A percentile compares a stretch with the other conserved stretches of the same genome.
phyloP scores from a whole-genome alignment of 441 rosid species.

The Breynia disticha region DNA sequence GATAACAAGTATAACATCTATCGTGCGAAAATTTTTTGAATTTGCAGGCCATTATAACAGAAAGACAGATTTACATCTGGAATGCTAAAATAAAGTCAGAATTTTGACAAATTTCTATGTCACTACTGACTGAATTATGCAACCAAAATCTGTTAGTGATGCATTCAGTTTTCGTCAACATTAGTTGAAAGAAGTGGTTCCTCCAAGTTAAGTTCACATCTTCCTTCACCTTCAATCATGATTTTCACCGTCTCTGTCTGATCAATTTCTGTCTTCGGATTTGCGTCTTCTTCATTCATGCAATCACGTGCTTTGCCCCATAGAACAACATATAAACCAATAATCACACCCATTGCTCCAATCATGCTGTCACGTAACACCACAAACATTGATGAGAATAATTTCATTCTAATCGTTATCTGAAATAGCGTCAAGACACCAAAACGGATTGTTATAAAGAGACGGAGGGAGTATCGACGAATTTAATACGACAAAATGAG shows the following conservation, averaged over 20 bases:
- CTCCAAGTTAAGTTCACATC: conserved; percentile 13
- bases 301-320: conserved; percentile 66
- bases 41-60: too few relatives aligned
- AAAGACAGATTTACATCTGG: too few relatives aligned
- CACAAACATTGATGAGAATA: not conserved
- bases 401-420: not conserved
- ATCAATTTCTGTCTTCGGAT: conserved; percentile 20
- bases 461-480: too few relatives aligned
- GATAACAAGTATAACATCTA: too few relatives aligned
- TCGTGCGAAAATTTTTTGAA: too few relatives aligned
- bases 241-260: conserved; percentile 7
- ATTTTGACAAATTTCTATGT: too few relatives aligned
- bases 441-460: too few relatives aligned
- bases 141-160: not conserved
- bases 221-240: conserved; percentile 7
- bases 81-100: too few relatives aligned
- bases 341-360: conserved; percentile 51
- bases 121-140: too few relatives aligned
- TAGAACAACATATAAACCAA: conserved; percentile 57
- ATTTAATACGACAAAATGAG: not conserved
- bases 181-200: conserved; percentile 28
- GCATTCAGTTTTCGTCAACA: too few relatives aligned
- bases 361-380: conserved; percentile 29
- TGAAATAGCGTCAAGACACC: too few relatives aligned
- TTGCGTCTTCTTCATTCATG: conserved; percentile 9